Evolutionary conservation across 257 asterid genomes (phyloP), one percentile per base, ranked within the genome.

Genomic region (Primulina eburnea): DNA sequence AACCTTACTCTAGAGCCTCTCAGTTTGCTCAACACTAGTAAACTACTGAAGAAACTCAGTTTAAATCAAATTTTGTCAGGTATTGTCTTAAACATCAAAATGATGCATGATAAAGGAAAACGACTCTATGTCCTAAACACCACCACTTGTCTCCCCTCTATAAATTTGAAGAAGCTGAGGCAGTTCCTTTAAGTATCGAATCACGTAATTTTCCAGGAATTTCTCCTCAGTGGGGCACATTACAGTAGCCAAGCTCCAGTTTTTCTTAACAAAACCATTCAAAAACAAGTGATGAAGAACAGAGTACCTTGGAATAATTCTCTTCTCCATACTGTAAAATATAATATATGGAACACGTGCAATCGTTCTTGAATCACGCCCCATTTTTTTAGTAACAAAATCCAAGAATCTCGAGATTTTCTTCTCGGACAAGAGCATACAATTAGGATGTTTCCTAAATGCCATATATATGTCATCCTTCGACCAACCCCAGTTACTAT

Each of bases 401-500:
- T 74, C 67, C 75, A 80, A 4, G 20, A 8, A 47, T 32, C 60
- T 5, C 0, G 64, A 61, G 18, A 77, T 74, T 35, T 80, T 80
- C 70, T 62, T 67, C 69, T 76, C 75, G 0, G 79, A 65, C 21
- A 73, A 10, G 24, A 73, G 38, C 84, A 80, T 80, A 58, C 79
- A 73, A 11, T 8, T 9, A n/a, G 81, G 84, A 62, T 80, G 68
- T 28, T 24, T 65, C 18, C 16, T 65, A 34, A 35, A 80, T 8
- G 84, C 81, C 69, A 10, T 67, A 1, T 24, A 6, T 28, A 76
- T 70, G 10, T 70, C 77, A 43, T 80, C 84, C 61, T 76, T 40
- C 1, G 81, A 70, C 79, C 78, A 76, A 33, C 84, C 84, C 81
- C 81, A 76, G 17, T 59, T 77, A 3, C 58, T 57, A n/a, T 76